Evolutionary conservation across 2,329 filamentous ascomycete genomes (phyloP).

Genomic region (Diplodia seriata): DNA sequence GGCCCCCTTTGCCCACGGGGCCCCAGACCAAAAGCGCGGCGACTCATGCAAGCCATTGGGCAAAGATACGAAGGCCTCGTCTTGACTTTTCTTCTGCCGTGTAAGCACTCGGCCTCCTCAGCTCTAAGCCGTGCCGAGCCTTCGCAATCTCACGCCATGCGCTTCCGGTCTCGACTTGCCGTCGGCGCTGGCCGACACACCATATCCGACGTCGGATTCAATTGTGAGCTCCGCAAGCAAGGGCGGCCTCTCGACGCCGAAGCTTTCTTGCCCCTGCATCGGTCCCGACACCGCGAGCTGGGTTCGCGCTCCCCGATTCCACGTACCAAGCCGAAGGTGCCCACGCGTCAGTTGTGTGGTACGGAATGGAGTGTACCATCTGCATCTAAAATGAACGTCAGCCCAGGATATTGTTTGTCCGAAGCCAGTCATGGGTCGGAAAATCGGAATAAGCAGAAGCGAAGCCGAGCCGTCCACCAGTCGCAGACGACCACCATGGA

Average conservation of each 20-base stretch:
- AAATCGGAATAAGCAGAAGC: too few species aligned
- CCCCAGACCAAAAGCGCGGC: not conserved
- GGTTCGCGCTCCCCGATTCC: not conserved
- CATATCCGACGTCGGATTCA: not conserved
- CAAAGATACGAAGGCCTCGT: constrained; percentile 11
- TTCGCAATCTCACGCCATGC: constrained; percentile 20
- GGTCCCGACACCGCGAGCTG: not conserved
- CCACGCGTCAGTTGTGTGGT: not conserved
- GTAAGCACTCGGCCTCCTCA: constrained; percentile 9
- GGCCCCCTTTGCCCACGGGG: not conserved
- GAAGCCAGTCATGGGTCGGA: too few species aligned
- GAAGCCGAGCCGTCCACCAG: too few species aligned
- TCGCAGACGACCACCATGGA: too few species aligned
- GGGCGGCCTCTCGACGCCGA: too few species aligned
- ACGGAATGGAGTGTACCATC: not conserved
- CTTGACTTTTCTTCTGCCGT: constrained; percentile 21
- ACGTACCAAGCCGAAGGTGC: not conserved
- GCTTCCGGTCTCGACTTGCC: not conserved
- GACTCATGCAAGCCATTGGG: constrained; percentile 3
- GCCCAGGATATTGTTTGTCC: too few species aligned
- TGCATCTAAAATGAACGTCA: not conserved
- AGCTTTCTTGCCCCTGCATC: constrained; percentile 5
- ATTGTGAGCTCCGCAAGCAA: not conserved
- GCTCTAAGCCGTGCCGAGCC: not conserved
- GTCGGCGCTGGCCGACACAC: not conserved